Base-by-base conservation (phyloP, 208 protist genomes). In the Wallacemonas rigidus region DNA sequence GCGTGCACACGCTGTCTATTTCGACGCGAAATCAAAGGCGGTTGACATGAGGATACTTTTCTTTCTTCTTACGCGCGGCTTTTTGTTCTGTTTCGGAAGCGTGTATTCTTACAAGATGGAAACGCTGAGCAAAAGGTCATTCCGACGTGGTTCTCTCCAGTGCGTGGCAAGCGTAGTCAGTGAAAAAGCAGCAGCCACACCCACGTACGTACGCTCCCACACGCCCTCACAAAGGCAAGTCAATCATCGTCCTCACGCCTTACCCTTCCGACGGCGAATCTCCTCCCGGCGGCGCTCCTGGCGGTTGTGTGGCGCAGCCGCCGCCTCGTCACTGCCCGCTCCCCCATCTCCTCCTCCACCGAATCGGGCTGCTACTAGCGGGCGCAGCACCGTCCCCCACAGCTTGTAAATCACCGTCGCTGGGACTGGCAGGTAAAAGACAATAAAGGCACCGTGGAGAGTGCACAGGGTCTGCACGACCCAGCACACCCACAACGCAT, bases 401-500 rank as follows among this genome's bases (percentile, higher is more conserved):
- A 72, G 48, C 69, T 95, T 95, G 83, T 91, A 95, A 17, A 93
- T 65, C 7, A 83, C 51, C 39, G 82, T 89, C 4, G 77, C 86
- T 1, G 93, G 93, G n/a, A 95, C 83, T n/a, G 90, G 89, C 2
- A 95, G 74, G 68, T 95, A 97, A 54, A 97, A 87, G 3, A 97
- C 80, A 14, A 93, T 60, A 68, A 93, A 94, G 44, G 82, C 91
- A 41, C 76, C 79, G 72, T 94, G 88, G 3, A 93, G 1, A 50
- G 74, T 86, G 69, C 86, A 89, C 44, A 97, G 79, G 9, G 80
- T 57, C 75, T 95, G 88, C 45, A 93, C 93, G 38, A 84, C 83
- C 90, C 93, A 97, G 75, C 90, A 95, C 44, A 94, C 81, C 93
- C 93, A 97, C 61, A 97, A 67, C 45, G 91, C 53, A 75, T 97